Evolutionary conservation across 495 filamentous ascomycete genomes (phyloP), one percentile per base, ranked within the genome.

Genomic region (Neurospora sp.): DNA sequence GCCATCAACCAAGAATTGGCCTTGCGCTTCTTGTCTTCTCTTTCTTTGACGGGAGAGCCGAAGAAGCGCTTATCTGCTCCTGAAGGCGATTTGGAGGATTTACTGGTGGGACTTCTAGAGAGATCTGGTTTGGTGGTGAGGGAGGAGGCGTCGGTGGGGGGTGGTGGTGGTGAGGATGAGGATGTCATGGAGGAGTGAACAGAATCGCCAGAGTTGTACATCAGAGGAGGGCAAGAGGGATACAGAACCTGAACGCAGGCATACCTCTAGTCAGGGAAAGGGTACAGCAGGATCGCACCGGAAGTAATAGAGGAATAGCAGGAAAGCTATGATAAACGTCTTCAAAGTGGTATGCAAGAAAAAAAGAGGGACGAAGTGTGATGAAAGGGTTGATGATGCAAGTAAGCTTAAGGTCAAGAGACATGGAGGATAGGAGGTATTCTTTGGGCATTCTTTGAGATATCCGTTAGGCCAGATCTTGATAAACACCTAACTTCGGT

Each of bases 281-380:
- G 41, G 41, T 44, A 44, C 41, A 44, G 7, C 16, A 7, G 14
- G 40, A 42, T 7, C 0, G 2, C 9, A 4, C 4, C 2, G 5
- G 0, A 42, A 20, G 8, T 7, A 2, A 10, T 1, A 31, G 11
- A 48, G 8, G 46, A 48, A 48, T 12, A 5, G 46, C 9, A 1
- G 10, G 4, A 4, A 0, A 0, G 1, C 10, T 11, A 48, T 22
- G n/a, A 22, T 48, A 3, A 48, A 22, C 12, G 0, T 22, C 3
- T 22, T 0, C 0, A 48, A 20, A 1, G 0, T 20, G 44, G n/a
- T 48, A 20, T n/a, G n/a, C n/a, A n/a, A n/a, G n/a, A n/a, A n/a
- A n/a, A n/a, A n/a, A n/a, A n/a, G n/a, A n/a, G n/a, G 44, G 44
- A 22, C 1, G 9, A 22, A 0, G 1, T 48, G 46, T 53, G 20